Percentiles rank a stretch among this genome's conserved stretches.
Conservation (phyloP, 306 rosid species). For the Corylus avellana region DNA sequence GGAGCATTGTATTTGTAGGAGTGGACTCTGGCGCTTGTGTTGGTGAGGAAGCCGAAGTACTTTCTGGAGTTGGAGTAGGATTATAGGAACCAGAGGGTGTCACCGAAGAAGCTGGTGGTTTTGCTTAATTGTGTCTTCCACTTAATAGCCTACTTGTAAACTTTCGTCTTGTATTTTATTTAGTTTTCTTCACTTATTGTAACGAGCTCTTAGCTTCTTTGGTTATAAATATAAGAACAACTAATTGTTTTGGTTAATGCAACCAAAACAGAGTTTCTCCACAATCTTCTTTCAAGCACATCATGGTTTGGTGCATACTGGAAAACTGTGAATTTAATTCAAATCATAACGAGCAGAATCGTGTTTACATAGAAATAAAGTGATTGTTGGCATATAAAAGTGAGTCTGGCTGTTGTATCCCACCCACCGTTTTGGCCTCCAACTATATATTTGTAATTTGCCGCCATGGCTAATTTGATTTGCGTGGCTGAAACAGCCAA, state of each 20-base stretch:
- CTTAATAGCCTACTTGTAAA: too few species aligned
- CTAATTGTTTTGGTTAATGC: too few species aligned
- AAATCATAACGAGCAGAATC: background rate
- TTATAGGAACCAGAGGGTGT: conserved; percentile 32
- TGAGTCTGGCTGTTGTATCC: conserved; percentile 42
- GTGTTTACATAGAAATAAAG: background rate
- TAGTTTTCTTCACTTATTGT: too few species aligned
- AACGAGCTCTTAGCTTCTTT: too few species aligned
- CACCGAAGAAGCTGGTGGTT: conserved; percentile 20
- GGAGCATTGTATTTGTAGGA: background rate
- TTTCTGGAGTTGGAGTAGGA: conserved; percentile 29
- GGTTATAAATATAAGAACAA: too few species aligned
- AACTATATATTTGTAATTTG: too few species aligned
- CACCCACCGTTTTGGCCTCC: conserved; percentile 47
- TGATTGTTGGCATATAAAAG: too few species aligned
- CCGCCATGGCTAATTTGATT: too few species aligned
- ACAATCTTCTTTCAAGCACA: background rate
- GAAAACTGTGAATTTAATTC: conserved; percentile 53
- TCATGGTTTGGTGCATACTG: conserved; percentile 63
- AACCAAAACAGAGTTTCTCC: too few species aligned
- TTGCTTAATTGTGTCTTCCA: too few species aligned
- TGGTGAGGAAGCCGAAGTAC: conserved; percentile 22
- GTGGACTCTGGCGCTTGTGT: conserved; percentile 31
- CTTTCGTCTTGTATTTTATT: too few species aligned
- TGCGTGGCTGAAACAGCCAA: too few species aligned